A percentile compares a stretch with the other conserved stretches of the same genome.
Conservation (phyloP, 305 asterid genomes). For the Solanum hybrid region DNA sequence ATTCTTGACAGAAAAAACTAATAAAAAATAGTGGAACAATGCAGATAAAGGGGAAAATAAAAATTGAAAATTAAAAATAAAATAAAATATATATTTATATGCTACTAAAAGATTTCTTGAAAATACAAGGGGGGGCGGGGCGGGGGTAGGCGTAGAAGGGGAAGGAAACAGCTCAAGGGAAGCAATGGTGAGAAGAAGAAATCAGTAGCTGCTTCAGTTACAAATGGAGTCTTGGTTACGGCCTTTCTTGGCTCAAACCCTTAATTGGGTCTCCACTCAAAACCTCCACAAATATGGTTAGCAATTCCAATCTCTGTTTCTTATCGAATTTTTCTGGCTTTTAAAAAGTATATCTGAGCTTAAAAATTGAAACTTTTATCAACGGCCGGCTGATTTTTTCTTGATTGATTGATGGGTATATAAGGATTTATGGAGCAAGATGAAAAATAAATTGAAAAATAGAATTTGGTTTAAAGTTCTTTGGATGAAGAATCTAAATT, state of each 20-base stretch:
- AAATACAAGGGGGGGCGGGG: not conserved
- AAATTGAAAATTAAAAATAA: too few relatives aligned
- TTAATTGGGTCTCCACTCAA: slow-evolving; percentile 23
- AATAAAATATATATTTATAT: too few relatives aligned
- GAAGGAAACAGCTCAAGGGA: not conserved
- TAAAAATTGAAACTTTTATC: not conserved
- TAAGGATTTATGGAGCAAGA: not conserved
- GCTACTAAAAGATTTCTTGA: not conserved
- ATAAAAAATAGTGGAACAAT: not conserved
- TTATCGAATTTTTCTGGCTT: not conserved
- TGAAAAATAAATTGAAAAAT: not conserved
- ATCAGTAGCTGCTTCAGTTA: not conserved
- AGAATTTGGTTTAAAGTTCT: not conserved
- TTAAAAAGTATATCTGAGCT: not conserved
- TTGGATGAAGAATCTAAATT: not conserved
- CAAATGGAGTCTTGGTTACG: slow-evolving; percentile 37
- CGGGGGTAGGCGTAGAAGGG: not conserved
- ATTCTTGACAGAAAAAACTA: too few relatives aligned
- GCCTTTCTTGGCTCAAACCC: slow-evolving; percentile 29
- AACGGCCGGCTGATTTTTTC: not conserved
- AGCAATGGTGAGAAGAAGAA: not conserved
- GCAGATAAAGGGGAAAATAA: not conserved
- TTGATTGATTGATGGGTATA: not conserved
- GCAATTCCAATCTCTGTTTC: not conserved
- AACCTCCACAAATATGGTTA: slow-evolving; percentile 47